Conservation (phyloP, 148 eudicot genomes). For the Cornus florida region DNA sequence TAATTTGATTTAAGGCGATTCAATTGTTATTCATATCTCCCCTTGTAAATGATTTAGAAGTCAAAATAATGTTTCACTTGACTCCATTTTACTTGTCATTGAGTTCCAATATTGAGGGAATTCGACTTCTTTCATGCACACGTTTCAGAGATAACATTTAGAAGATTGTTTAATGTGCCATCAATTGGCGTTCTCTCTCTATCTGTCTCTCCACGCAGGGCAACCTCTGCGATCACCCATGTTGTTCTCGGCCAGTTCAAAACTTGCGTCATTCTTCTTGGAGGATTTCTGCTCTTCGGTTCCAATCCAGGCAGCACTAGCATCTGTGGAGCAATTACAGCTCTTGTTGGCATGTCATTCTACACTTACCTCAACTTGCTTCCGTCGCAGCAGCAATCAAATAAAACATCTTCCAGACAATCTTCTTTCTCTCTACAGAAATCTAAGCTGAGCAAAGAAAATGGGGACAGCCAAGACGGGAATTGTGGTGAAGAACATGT, state of each 20-base stretch:
- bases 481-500: conserved; percentile 51
- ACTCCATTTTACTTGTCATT: no score
- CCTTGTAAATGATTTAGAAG: no score
- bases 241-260: conserved; percentile 95
- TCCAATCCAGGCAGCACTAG: conserved; percentile 85
- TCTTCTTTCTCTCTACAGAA: conserved; percentile 49
- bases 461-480: conserved; percentile 38
- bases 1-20: not conserved
- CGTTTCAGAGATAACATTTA: not conserved
- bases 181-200: not conserved
- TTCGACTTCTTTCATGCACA: no score
- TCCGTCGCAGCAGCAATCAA: conserved; percentile 53
- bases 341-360: conserved; percentile 78
- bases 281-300: conserved; percentile 77
- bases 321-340: conserved; percentile 74
- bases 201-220: conserved; percentile 43
- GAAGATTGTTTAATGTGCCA: not conserved
- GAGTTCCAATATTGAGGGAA: no score
- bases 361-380: conserved; percentile 75
- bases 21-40: no score
- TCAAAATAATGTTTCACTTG: no score
- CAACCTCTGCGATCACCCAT: conserved; percentile 90
- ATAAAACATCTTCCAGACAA: conserved; percentile 46
- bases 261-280: conserved; percentile 90
- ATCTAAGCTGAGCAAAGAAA: conserved; percentile 77